Evolutionary conservation across 345 rosid genomes (phyloP), one percentile per base, ranked within the genome.

Genomic region (Aegle marmelos): DNA sequence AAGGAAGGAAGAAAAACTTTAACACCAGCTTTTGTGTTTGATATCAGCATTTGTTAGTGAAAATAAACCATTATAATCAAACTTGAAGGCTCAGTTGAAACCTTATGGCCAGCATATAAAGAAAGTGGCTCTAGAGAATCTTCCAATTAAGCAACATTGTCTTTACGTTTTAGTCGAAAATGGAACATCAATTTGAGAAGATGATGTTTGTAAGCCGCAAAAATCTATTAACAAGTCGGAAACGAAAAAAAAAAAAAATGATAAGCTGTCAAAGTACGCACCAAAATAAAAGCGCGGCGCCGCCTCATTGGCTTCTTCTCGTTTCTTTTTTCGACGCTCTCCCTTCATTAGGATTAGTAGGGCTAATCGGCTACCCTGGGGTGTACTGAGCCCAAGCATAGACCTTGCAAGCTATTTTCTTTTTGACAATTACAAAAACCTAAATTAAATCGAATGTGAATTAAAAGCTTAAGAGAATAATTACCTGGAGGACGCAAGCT

Each of bases 291-390:
- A 3, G 89, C 93, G 4, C 88, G 89, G 7, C 88, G 90, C 72
- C 56, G 92, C 82, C 85, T 85, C 24, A 87, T 88, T n/a, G 94
- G 92, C 88, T 93, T 91, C 84, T 91, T 93, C 76, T 88, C 91
- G 39, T 95, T 93, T 89, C 98, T 90, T 82, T 90, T 78, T 83
- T 90, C 90, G 31, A 90, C 71, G 77, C 94, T 91, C 31, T 94
- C n/a, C n/a, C 98, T 82, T 91, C 84, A 48, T 93, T 95, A 14
- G 98, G 98, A 67, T 88, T 90, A 83, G 85, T 91, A 8, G 90
- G 86, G 78, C 84, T 86, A 74, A 94, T 90, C 11, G 97, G 93
- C 85, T 91, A 69, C 14, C 98, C 98, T 34, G 36, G 36, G 6
- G 36, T 34, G 36, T 3, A 5, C 36, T 34, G 36, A 34, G 1